A percentile compares a stretch with the other conserved stretches of the same genome.
Evolutionary conservation across 805 yeast species (phyloP).

Genomic region (Zygosaccharomyces lentus): DNA sequence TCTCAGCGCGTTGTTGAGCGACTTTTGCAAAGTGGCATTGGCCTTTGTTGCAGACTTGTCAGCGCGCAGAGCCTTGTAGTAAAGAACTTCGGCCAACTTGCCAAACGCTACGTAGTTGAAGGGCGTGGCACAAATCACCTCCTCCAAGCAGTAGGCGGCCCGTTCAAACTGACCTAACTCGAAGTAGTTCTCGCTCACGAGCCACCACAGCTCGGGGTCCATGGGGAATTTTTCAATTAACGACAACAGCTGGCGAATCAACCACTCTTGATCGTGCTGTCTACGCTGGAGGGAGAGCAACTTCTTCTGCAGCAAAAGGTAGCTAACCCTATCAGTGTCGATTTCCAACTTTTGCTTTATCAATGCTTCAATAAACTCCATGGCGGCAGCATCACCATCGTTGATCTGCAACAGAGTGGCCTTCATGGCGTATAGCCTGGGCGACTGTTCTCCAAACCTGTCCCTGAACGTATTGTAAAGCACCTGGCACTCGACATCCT

Average conservation of each 20-base stretch:
- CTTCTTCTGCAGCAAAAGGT: slow-evolving; percentile 29
- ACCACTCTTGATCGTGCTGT: slow-evolving; percentile 15
- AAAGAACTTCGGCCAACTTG: slow-evolving; percentile 24
- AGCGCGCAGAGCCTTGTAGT: slow-evolving; percentile 20
- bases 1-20: slow-evolving; percentile 53
- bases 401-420: slow-evolving; percentile 27
- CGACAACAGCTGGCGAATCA: slow-evolving; percentile 17
- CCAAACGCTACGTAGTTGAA: slow-evolving; percentile 36
- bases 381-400: slow-evolving; percentile 26
- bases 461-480: slow-evolving; percentile 63
- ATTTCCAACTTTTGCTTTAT: slow-evolving; percentile 47
- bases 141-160: slow-evolving; percentile 64
- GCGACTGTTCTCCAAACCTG: slow-evolving; percentile 50
- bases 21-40: slow-evolving; percentile 14
- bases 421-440: slow-evolving; percentile 32
- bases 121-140: slow-evolving; percentile 64
- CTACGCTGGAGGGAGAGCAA: slow-evolving; percentile 24
- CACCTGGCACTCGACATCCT: slow-evolving; percentile 68
- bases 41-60: slow-evolving; percentile 8
- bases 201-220: slow-evolving; percentile 77
- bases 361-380: slow-evolving; percentile 50
- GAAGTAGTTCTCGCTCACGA: slow-evolving; percentile 62
- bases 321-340: slow-evolving; percentile 37
- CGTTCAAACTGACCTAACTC: slow-evolving; percentile 58
- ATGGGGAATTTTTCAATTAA: slow-evolving; percentile 47